Conservation (phyloP, 345 rosid genomes). For the Laguncularia racemosa region DNA sequence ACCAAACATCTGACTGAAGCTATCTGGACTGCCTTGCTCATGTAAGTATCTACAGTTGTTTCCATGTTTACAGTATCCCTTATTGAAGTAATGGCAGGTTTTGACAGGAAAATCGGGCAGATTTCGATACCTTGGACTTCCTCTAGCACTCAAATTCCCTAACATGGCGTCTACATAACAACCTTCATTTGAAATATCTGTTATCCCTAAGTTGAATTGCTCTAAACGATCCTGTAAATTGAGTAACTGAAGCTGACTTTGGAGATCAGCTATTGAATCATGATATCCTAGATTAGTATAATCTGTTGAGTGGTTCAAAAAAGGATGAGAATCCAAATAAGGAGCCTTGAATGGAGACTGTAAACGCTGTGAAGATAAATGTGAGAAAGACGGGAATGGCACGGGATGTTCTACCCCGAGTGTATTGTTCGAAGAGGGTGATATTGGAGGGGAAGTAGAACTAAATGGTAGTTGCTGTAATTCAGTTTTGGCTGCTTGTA, state of each 20-base stretch:
- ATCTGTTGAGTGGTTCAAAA: conserved; percentile 17
- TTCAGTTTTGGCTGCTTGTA: conserved; percentile 36
- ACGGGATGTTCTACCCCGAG: conserved; percentile 14
- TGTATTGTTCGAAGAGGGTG: conserved; percentile 23
- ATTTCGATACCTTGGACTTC: conserved; percentile 15
- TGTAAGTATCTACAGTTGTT: conserved; percentile 52
- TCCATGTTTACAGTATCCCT: conserved; percentile 65
- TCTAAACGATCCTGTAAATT: conserved; percentile 38
- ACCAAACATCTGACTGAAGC: conserved; percentile 23
- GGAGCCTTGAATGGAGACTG: conserved; percentile 14
- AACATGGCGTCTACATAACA: conserved; percentile 23
- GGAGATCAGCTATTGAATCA: conserved; percentile 15
- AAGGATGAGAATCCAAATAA: conserved; percentile 14
- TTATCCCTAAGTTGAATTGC: conserved; percentile 14
- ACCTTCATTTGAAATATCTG: conserved; percentile 26
- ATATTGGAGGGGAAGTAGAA: conserved; percentile 19
- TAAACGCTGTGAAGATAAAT: conserved; percentile 12
- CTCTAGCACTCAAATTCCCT: conserved; percentile 17
- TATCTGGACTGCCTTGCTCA: conserved; percentile 23
- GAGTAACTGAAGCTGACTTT: conserved; percentile 29
- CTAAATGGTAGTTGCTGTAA: conserved; percentile 24
- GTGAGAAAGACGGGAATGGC: conserved; percentile 18
- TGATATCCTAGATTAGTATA: not conserved
- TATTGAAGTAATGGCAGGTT: conserved; percentile 54
- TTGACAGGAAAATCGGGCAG: conserved; percentile 30